A percentile compares a stretch with the other conserved stretches of the same genome.
These are phyloP conservation scores for Paramecium sexaurelia DNA, from an alignment of 73 alveolate genomes.

Conservation along the genomic window DNA sequence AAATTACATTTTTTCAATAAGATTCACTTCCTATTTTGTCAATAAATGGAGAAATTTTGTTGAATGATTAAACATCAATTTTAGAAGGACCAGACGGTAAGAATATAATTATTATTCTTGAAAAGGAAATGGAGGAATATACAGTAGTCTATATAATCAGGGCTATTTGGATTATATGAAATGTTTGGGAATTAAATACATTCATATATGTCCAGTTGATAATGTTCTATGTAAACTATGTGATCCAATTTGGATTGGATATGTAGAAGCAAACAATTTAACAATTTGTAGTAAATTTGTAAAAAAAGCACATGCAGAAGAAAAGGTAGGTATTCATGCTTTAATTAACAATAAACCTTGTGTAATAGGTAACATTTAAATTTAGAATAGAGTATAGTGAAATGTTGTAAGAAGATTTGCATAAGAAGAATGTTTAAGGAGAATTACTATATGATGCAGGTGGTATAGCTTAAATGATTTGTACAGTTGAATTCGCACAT, in stretches of 20 bases:
- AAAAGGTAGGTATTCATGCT: slow-evolving; percentile 81
- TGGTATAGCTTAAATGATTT: slow-evolving; percentile 74
- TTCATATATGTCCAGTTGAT: slow-evolving; percentile 86
- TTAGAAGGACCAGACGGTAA: slow-evolving; percentile 59
- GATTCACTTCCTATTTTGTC: slow-evolving; percentile 79
- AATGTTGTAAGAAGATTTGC: slow-evolving; percentile 65
- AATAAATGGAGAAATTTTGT: slow-evolving; percentile 76
- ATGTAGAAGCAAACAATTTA: slow-evolving; percentile 47
- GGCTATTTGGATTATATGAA: slow-evolving; percentile 62
- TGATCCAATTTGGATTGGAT: slow-evolving; percentile 85
- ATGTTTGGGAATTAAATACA: slow-evolving; percentile 66
- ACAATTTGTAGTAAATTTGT: slow-evolving; percentile 74
- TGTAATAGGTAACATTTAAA: slow-evolving; percentile 15
- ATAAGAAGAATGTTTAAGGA: slow-evolving; percentile 58
- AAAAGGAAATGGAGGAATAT: slow-evolving; percentile 89
- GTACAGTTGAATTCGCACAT: slow-evolving; percentile 56
- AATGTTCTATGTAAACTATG: slow-evolving; percentile 75
- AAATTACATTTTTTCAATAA: slow-evolving; percentile 74
- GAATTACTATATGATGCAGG: slow-evolving; percentile 75
- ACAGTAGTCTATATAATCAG: slow-evolving; percentile 71
- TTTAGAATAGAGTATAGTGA: slow-evolving; percentile 78
- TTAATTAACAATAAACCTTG: slow-evolving; percentile 69
- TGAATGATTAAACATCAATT: not conserved
- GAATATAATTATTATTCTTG: slow-evolving; percentile 64
- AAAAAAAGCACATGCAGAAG: slow-evolving; percentile 69